Base-by-base conservation (phyloP, 345 rosid species). In the Rhodomyrtus tomentosa region DNA sequence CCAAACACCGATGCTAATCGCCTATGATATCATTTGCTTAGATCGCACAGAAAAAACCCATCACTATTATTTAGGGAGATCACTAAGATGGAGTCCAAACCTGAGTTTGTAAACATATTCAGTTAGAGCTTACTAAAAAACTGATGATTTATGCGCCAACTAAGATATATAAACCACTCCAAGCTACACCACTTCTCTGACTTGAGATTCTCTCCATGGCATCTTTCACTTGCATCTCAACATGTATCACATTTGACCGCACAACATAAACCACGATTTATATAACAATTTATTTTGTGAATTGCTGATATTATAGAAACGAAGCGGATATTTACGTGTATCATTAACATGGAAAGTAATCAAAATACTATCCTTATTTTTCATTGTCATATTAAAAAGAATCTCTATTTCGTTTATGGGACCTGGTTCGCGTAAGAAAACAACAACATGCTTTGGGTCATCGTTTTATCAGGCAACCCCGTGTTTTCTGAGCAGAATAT, bases 21-120 rank as follows among this genome's bases (percentile, higher is more conserved):
- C 3, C 74, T 62, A 3, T 0, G 0, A 62, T 62, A 29, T 18
- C 22, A 62, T 29, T 32, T 0, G 5, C 18, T 4, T 3, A 21
- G 40, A 29, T 2, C 0, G 0, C 2, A 8, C 11, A 62, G 7
- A 21, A 59, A 29, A 62, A 62, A 0, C 11, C 22, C 7, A 10
- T 29, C 29, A 15, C 9, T 38, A 62, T 29, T 29, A 62, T 7
- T 4, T 62, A 20, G 40, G 40, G 20, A 62, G 42, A 62, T 29
- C 42, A 62, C 9, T 11, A 29, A 29, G 10, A 29, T 16, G 5
- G 40, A 62, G 22, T 22, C 32, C 14, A 27, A n/a, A 4, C 36
- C 11, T 4, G 2, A 62, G 5, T 40, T 1, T 62, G 0, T 29
- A 62, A 62, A 62, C 11, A 15, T 29, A 32, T 29, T 4, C 10